Evolutionary conservation across 2,329 filamentous ascomycete species (phyloP).

Genomic region (Mycosphaerella sp.): DNA sequence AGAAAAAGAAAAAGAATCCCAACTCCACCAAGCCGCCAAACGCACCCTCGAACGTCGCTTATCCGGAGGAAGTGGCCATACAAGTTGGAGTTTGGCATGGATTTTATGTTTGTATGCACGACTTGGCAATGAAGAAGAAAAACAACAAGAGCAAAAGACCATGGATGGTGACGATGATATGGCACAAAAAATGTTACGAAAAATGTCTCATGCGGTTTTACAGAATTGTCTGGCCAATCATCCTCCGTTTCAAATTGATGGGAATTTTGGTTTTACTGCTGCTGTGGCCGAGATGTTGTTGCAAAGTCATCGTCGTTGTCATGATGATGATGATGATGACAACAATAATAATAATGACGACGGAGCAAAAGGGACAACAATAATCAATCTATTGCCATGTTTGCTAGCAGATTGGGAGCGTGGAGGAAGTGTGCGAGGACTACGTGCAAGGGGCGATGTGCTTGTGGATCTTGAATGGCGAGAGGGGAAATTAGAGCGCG

Average conservation of each 20-base stretch:
- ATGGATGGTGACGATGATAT: no score
- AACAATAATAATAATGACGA: no score
- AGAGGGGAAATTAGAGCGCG: neutral
- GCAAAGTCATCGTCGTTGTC: neutral
- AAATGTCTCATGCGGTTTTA: neutral
- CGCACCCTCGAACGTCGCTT: neutral
- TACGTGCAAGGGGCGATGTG: neutral
- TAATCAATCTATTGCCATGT: neutral
- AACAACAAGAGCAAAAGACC: no score
- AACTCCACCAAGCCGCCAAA: neutral
- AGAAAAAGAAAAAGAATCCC: no score
- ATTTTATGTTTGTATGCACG: neutral
- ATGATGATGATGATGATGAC: no score
- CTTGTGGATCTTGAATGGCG: neutral
- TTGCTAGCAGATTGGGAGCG: neutral
- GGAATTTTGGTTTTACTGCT: constrained; percentile 1
- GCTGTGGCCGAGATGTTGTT: constrained; percentile 2
- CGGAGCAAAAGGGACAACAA: no score
- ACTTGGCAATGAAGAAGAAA: neutral
- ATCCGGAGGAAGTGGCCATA: neutral
- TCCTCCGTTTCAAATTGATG: constrained; percentile 3
- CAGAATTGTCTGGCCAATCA: neutral
- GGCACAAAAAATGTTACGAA: neutral
- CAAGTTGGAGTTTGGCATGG: neutral
- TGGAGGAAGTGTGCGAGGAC: neutral